Percentiles rank a stretch among this genome's conserved stretches.
phyloP scores from a whole-genome alignment of 345 rosid genomes.

The Populus euphratica region DNA sequence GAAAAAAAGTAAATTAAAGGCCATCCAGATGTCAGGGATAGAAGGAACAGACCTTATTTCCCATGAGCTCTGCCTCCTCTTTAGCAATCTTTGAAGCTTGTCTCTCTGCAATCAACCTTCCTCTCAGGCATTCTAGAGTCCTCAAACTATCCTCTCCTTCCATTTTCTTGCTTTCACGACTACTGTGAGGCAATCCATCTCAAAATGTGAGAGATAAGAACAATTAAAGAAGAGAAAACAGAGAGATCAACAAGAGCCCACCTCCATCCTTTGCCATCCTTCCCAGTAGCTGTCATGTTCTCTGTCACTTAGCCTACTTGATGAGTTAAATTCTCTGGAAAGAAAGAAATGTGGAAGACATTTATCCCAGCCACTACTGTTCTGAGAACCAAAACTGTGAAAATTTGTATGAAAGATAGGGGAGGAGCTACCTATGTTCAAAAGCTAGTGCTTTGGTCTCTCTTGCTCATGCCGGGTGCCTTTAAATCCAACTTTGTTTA shows the following conservation, averaged over 20 bases:
- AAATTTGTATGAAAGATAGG: neutral
- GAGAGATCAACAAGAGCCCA: constrained; percentile 15
- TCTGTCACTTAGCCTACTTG: neutral
- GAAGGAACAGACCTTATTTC: constrained; percentile 44
- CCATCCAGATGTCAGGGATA: neutral
- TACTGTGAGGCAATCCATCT: constrained; percentile 19
- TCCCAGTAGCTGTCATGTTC: constrained; percentile 31
- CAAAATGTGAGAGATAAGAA: constrained; percentile 13
- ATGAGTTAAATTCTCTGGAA: neutral
- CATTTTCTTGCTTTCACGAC: constrained; percentile 38
- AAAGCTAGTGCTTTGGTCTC: neutral
- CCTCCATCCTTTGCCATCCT: constrained; percentile 36
- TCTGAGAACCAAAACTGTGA: neutral
- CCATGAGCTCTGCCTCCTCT: constrained; percentile 59
- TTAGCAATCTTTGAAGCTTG: constrained; percentile 71
- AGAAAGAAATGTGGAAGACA: neutral
- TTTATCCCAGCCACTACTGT: neutral
- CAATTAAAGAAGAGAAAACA: neutral
- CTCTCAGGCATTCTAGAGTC: constrained; percentile 76
- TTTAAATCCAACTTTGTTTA: neutral
- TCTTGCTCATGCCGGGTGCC: neutral
- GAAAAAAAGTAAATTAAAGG: neutral
- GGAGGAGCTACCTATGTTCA: no score
- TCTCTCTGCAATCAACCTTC: constrained; percentile 83
- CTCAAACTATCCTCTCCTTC: constrained; percentile 40